Base-by-base conservation (phyloP, 2,329 filamentous ascomycete genomes). In the Venturia carpophila region DNA sequence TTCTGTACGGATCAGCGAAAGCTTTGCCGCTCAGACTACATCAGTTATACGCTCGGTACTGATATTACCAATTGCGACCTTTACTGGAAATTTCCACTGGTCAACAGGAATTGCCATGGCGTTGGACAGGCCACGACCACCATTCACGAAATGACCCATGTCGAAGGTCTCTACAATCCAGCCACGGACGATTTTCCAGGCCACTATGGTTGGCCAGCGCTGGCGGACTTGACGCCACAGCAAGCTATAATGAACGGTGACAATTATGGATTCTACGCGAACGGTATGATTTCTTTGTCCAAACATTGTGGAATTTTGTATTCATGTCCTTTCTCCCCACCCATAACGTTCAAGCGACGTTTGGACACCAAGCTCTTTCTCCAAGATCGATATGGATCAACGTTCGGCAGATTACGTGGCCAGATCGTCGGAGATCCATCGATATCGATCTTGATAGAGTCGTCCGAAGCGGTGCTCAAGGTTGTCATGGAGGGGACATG, bases 11-110 rank as follows among this genome's bases (percentile, higher is more conserved):
- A 64, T 43, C 62, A 37, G 13, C 27, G 34, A 30, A 39, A 19
- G n/a, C 49, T 64, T 17, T 64, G 62, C 37, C 43, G 43, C n/a
- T 64, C 62, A 13, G 62, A 64, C 62, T 64, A 64, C 49, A 64
- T 64, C 62, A 39, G 30, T 27, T 42, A 45, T 37, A 64, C 62
- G 4, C 49, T 55, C 19, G 62, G 62, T 21, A 58, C 21, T 4
- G 37, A 58, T 17, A 64, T 64, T 15, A 64, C 62, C 7, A 64
- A 64, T 42, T 64, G 62, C 62, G 62, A 64, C 45, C 37, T 64
- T 7, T 64, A 64, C 27, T 64, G 62, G 62, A 9, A 24, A 39
- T 64, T 64, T 39, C 62, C 62, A 21, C 39, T 47, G 19, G 21
- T 64, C 21, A 56, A 27, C 13, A 58, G 13, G 17, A 39, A 37